These are phyloP conservation scores for Multifurca ochricompacta DNA, from an alignment of 768 basidiomycete species.

Conservation along the genomic window DNA sequence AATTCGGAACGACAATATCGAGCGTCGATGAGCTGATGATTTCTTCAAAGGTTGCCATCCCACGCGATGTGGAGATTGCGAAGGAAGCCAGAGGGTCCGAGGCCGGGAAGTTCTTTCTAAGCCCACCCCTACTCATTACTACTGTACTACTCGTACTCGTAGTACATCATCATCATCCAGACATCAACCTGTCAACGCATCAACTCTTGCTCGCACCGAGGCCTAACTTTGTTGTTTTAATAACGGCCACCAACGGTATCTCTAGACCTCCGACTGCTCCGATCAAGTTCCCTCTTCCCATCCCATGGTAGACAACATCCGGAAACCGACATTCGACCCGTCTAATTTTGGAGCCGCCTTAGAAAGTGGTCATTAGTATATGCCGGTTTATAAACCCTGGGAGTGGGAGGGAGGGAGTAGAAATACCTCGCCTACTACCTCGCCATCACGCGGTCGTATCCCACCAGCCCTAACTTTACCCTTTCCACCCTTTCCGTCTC, in stretches of 20 bases:
- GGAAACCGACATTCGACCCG: constrained; percentile 76
- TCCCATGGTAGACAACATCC: constrained; percentile 83
- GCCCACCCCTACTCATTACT: too few relatives aligned
- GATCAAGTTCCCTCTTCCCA: constrained; percentile 81
- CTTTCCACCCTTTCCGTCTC: constrained; percentile 26
- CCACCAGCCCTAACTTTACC: constrained; percentile 21
- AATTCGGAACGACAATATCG: constrained; percentile 57
- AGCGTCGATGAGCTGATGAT: constrained; percentile 53
- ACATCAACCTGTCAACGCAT: too few relatives aligned
- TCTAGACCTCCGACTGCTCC: constrained; percentile 56
- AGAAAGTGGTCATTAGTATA: not conserved
- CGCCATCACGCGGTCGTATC: constrained; percentile 62
- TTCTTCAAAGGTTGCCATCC: constrained; percentile 48
- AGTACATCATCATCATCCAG: too few relatives aligned
- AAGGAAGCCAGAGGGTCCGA: not conserved
- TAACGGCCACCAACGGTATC: constrained; percentile 70
- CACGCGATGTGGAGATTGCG: not conserved
- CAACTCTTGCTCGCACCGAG: constrained; percentile 48
- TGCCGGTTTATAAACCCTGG: not conserved
- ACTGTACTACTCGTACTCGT: too few relatives aligned
- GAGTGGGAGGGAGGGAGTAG: constrained; percentile 17
- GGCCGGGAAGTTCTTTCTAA: too few relatives aligned
- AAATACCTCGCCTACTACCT: constrained; percentile 74
- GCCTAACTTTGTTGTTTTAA: constrained; percentile 81
- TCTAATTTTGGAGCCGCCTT: constrained; percentile 79